Evolutionary conservation across 371 early-diverging fungal species (phyloP).

Genomic region (Mortierella sp.): DNA sequence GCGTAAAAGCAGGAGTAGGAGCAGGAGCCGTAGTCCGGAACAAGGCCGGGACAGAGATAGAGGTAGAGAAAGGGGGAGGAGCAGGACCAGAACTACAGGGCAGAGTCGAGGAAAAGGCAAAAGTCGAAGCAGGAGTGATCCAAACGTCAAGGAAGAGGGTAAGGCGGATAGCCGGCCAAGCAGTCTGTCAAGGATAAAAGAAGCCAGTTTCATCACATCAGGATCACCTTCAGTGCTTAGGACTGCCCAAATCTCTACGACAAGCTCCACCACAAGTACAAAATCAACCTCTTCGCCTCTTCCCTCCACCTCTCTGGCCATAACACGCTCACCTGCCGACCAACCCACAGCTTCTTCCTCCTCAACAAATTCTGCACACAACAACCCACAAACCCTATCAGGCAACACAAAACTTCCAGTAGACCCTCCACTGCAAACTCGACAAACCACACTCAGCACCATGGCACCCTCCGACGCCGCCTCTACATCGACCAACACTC

Average conservation of each 20-base stretch:
- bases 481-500: neutral
- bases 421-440: neutral
- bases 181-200: neutral
- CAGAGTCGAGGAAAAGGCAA: neutral
- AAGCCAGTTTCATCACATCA: neutral
- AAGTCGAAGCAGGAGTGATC: neutral
- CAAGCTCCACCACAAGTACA: neutral
- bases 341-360: neutral
- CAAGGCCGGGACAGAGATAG: neutral
- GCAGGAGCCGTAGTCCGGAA: neutral
- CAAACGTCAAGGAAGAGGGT: constrained; percentile 6
- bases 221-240: neutral
- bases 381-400: neutral
- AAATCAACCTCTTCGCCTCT: neutral
- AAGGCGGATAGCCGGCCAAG: neutral
- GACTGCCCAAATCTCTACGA: neutral
- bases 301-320: neutral
- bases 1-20: neutral
- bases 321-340: neutral
- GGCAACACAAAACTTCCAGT: neutral
- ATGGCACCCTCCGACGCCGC: neutral
- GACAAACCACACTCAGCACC: no score
- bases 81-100: no score
- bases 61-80: neutral
- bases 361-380: neutral